These are phyloP conservation scores for Fagopyrum homotropicum DNA, from an alignment of 148 eudicot species.

Conservation along the genomic window DNA sequence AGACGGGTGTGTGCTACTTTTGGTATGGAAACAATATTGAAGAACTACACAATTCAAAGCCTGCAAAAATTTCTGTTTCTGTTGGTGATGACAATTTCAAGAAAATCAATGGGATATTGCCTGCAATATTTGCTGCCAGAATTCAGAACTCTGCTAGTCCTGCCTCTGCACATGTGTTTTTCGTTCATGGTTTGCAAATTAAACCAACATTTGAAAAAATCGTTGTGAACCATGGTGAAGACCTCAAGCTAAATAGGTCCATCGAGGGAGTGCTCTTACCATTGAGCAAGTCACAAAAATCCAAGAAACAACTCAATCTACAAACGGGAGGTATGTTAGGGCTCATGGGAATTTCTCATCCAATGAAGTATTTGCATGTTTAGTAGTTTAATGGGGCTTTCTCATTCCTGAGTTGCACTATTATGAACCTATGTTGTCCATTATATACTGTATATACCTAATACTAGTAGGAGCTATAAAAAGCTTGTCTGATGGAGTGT, in stretches of 20 bases:
- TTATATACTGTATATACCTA: neutral
- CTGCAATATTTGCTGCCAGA: constrained; percentile 67
- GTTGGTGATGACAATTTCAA: constrained; percentile 34
- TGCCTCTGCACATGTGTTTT: constrained; percentile 47
- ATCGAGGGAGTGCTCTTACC: constrained; percentile 69
- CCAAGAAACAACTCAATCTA: constrained; percentile 37
- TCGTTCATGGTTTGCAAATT: constrained; percentile 70
- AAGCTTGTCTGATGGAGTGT: neutral
- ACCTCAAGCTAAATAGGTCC: constrained; percentile 46
- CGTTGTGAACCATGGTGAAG: constrained; percentile 57
- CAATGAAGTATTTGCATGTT: constrained; percentile 1
- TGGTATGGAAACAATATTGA: constrained; percentile 70
- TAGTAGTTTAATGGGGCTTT: neutral
- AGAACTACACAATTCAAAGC: constrained; percentile 55
- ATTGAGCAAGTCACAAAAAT: constrained; percentile 44
- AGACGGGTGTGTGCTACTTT: constrained; percentile 73
- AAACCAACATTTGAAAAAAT: constrained; percentile 85
- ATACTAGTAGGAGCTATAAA: neutral
- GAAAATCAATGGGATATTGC: constrained; percentile 40
- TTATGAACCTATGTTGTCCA: neutral
- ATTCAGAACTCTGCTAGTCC: constrained; percentile 46
- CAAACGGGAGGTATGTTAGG: constrained; percentile 52
- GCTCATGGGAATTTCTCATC: neutral
- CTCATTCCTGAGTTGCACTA: neutral
- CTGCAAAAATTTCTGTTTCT: constrained; percentile 52